These are phyloP conservation scores for Pythium apleroticum DNA, from an alignment of 352 stramenopile genomes.

Conservation along the genomic window DNA sequence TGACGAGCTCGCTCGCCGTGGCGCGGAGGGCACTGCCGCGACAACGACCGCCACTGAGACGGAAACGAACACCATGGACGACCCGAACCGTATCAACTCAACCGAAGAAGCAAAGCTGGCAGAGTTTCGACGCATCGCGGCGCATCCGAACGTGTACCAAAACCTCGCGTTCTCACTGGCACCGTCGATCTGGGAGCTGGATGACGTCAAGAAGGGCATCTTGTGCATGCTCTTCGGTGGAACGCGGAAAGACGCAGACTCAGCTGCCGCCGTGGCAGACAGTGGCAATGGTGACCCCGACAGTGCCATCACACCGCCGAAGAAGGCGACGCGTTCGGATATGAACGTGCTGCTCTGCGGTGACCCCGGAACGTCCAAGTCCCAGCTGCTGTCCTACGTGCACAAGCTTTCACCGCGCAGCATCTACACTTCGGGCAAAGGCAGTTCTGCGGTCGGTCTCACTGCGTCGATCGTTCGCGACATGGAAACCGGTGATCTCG, in stretches of 20 bases:
- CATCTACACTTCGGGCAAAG: slow-evolving; percentile 99
- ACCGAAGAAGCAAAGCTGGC: slow-evolving; percentile 57
- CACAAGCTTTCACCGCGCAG: slow-evolving; percentile 95
- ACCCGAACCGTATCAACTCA: slow-evolving; percentile 47
- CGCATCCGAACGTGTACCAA: slow-evolving; percentile 81
- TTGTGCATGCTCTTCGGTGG: slow-evolving; percentile 99
- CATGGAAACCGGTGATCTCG: slow-evolving; percentile 97
- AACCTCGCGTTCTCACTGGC: slow-evolving; percentile 81
- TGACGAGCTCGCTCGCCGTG: slow-evolving; percentile 65
- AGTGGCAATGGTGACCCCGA: slow-evolving; percentile 27
- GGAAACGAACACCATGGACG: slow-evolving; percentile 26
- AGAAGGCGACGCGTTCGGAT: slow-evolving; percentile 90
- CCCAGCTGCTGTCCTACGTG: slow-evolving; percentile 97
- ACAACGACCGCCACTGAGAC: slow-evolving; percentile 24
- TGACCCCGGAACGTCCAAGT: slow-evolving; percentile 98
- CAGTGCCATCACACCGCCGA: slow-evolving; percentile 1
- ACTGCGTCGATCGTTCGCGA: slow-evolving; percentile 96
- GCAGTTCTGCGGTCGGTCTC: slow-evolving; percentile 97
- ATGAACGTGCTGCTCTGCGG: slow-evolving; percentile 99
- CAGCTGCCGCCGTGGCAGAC: slow-evolving; percentile 27
- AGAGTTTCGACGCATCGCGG: slow-evolving; percentile 71
- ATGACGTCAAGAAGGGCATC: slow-evolving; percentile 99
- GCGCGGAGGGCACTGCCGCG: slow-evolving; percentile 26
- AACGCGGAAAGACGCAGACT: slow-evolving; percentile 74
- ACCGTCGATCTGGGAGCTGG: slow-evolving; percentile 93